Conservation (phyloP, 208 protist species). For the Leishmania turanica region DNA sequence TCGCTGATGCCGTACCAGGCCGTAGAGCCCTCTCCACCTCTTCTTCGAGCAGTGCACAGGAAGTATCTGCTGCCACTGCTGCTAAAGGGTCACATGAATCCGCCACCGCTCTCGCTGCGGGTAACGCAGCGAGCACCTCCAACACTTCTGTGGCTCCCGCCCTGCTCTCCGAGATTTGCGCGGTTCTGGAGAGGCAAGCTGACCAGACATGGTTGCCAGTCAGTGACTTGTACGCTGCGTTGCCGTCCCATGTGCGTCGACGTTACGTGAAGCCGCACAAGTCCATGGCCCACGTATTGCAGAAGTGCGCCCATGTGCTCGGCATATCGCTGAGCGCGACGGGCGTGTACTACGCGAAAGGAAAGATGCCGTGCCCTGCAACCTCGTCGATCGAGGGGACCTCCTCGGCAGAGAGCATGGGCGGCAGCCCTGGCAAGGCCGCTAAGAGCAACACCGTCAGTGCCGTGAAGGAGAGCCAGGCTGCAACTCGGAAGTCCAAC, state of each 20-base stretch:
- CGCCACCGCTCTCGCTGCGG: background rate
- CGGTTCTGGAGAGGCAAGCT: slow-evolving; percentile 13
- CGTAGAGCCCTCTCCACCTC: slow-evolving; percentile 6
- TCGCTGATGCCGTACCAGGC: background rate
- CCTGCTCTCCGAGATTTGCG: slow-evolving; percentile 25
- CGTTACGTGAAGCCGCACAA: slow-evolving; percentile 78
- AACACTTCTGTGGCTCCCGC: slow-evolving; percentile 12
- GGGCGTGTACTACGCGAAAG: slow-evolving; percentile 67
- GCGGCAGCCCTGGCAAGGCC: background rate
- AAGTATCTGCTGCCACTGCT: background rate
- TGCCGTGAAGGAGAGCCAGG: background rate
- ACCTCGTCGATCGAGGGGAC: background rate
- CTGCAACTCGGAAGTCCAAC: background rate
- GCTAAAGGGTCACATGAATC: background rate
- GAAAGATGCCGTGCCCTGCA: slow-evolving; percentile 10
- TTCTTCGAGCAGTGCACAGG: background rate
- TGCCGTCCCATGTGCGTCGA: slow-evolving; percentile 51
- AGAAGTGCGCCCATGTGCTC: slow-evolving; percentile 37
- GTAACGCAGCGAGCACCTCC: background rate
- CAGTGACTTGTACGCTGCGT: slow-evolving; percentile 64
- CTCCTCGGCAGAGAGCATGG: background rate
- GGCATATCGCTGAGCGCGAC: slow-evolving; percentile 49
- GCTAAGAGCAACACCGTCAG: too few species aligned
- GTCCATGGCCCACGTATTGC: slow-evolving; percentile 61
- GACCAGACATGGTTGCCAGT: slow-evolving; percentile 57